Percentiles rank a stretch among this genome's conserved stretches.
These are phyloP conservation scores for Cutaneotrichosporon sp. DNA, from an alignment of 1,284 basidiomycete genomes.

Conservation along the genomic window DNA sequence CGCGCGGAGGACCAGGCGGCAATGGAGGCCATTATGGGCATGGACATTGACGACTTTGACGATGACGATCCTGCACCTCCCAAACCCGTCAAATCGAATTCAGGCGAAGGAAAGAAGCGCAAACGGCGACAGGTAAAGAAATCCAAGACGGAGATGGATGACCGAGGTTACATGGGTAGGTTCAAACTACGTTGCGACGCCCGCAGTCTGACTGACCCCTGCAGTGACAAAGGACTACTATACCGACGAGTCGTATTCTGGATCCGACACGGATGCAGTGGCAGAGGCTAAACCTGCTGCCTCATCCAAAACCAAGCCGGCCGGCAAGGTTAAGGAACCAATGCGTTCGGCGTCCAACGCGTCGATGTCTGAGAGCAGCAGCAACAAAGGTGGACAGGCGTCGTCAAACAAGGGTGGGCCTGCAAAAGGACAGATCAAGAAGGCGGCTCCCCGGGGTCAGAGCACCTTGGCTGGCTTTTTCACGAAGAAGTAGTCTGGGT, in stretches of 20 bases:
- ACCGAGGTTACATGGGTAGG: conserved; percentile 44
- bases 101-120: conserved; percentile 3
- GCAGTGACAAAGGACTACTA: conserved; percentile 35
- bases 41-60: conserved; percentile 26
- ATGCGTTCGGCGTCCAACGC: not conserved
- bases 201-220: not conserved
- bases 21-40: conserved; percentile 44
- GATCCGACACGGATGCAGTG: conserved; percentile 25
- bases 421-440: conserved; percentile 7
- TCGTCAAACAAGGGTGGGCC: not conserved
- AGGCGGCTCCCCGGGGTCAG: conserved; percentile 23
- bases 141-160: conserved; percentile 32
- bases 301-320: not conserved
- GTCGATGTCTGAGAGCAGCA: not conserved
- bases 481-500: conserved; percentile 31
- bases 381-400: not conserved
- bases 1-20: conserved; percentile 38
- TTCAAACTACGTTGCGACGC: not conserved
- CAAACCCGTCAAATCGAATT: not conserved
- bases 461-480: conserved; percentile 39
- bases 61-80: not conserved
- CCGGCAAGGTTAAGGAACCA: not conserved
- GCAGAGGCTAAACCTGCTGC: conserved; percentile 1
- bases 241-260: conserved; percentile 33
- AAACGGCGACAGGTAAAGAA: conserved; percentile 35